These are phyloP conservation scores for Berberis thunbergii DNA, from an alignment of 164 flowering plant genomes.

Conservation along the genomic window DNA sequence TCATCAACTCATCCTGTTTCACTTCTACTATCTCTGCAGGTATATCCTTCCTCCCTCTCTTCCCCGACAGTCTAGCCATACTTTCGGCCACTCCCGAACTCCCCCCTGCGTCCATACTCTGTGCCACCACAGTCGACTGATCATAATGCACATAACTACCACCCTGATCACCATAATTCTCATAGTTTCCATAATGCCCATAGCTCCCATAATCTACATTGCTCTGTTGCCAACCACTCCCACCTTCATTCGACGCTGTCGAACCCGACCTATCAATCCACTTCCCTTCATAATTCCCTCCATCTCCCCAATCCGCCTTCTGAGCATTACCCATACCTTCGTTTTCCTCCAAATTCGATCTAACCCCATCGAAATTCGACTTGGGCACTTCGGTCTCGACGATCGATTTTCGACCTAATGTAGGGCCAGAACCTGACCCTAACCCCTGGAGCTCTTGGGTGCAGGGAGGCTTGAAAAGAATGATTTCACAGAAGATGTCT, in stretches of 20 bases:
- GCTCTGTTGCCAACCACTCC: slow-evolving; percentile 9
- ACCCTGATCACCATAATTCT: slow-evolving; percentile 18
- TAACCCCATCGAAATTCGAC: slow-evolving; percentile 5
- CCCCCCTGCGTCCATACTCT: neutral
- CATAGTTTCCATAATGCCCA: slow-evolving; percentile 13
- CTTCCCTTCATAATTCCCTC: slow-evolving; percentile 11
- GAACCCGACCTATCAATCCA: slow-evolving; percentile 12
- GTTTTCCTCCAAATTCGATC: slow-evolving; percentile 4
- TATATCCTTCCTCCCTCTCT: slow-evolving; percentile 56
- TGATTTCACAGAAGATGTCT: slow-evolving; percentile 34
- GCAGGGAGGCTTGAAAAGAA: slow-evolving; percentile 63
- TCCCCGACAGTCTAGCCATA: slow-evolving; percentile 23
- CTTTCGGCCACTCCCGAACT: slow-evolving; percentile 12
- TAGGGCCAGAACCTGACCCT: slow-evolving; percentile 31
- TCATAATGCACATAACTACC: slow-evolving; percentile 30
- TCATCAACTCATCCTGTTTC: slow-evolving; percentile 92
- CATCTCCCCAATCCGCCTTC: neutral
- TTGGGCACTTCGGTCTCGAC: slow-evolving; percentile 36
- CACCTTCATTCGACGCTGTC: neutral
- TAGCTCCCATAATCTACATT: slow-evolving; percentile 10
- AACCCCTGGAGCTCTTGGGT: slow-evolving; percentile 41
- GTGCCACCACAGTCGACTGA: slow-evolving; percentile 14
- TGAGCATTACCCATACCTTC: slow-evolving; percentile 2
- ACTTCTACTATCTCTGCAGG: slow-evolving; percentile 81
- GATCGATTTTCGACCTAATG: slow-evolving; percentile 44